Percentiles rank a stretch among this genome's conserved stretches.
phyloP scores from a whole-genome alignment of 1,139 yeast species.

The Diutina pseudorugosa region DNA sequence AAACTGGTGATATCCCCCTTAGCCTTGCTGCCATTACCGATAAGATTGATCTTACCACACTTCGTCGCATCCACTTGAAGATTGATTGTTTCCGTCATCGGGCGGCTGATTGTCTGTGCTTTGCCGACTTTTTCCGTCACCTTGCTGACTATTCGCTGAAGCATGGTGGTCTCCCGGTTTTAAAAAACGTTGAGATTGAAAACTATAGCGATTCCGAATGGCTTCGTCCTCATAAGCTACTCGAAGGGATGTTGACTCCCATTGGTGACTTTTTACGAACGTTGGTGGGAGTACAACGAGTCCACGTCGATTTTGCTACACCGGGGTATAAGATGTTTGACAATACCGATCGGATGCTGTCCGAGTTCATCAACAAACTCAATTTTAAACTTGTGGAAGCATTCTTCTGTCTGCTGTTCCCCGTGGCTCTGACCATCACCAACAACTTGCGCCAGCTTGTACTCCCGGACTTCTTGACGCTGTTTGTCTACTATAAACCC shows the following conservation, averaged over 20 bases:
- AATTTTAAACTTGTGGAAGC: constrained; percentile 27
- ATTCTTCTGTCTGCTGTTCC: constrained; percentile 19
- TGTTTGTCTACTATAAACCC: constrained; percentile 28
- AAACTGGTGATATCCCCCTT: constrained; percentile 13
- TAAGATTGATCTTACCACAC: constrained; percentile 16
- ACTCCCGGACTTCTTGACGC: constrained; percentile 26
- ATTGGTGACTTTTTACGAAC: constrained; percentile 20
- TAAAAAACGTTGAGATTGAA: constrained; percentile 20
- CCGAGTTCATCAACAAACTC: constrained; percentile 18
- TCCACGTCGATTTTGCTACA: constrained; percentile 24
- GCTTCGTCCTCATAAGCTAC: constrained; percentile 26
- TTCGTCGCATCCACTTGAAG: constrained; percentile 18
- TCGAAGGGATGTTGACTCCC: constrained; percentile 22
- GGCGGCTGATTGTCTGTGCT: constrained; percentile 17
- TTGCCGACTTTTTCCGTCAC: constrained; percentile 19
- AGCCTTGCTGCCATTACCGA: constrained; percentile 13
- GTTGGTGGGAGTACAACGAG: constrained; percentile 13
- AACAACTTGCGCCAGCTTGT: constrained; percentile 16
- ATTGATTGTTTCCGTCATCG: constrained; percentile 23
- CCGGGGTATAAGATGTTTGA: constrained; percentile 32
- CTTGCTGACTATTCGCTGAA: constrained; percentile 13
- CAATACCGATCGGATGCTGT: constrained; percentile 19
- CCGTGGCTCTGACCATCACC: constrained; percentile 6
- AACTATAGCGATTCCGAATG: constrained; percentile 26
- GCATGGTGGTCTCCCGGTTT: constrained; percentile 21